Percentiles rank a stretch among this genome's conserved stretches.
Conservation (phyloP, 106 monocot genomes). For the Dendrobium chrysotoxum region DNA sequence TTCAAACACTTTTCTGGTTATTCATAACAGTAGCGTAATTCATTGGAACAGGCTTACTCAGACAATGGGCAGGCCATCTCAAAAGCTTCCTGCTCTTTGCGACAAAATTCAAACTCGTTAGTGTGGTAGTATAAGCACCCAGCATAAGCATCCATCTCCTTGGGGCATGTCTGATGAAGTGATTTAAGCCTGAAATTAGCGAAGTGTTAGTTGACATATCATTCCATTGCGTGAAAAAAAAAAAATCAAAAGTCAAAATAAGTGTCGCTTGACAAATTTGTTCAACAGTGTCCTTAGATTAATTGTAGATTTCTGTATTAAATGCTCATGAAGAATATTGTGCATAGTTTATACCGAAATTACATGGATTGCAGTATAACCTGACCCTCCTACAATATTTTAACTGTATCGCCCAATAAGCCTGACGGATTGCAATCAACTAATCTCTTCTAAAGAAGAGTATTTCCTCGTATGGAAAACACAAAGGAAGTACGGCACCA, state of each 20-base stretch:
- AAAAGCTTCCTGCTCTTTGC: slow-evolving; percentile 83
- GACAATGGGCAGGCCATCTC: slow-evolving; percentile 64
- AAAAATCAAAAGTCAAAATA: not conserved
- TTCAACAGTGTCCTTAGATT: too few species aligned
- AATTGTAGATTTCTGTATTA: not conserved
- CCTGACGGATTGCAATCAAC: too few species aligned
- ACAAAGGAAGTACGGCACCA: too few species aligned
- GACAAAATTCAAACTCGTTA: slow-evolving; percentile 91
- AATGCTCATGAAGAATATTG: not conserved
- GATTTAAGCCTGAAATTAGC: slow-evolving; percentile 49
- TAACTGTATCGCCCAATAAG: too few species aligned
- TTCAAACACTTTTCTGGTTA: too few species aligned
- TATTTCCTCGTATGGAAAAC: too few species aligned
- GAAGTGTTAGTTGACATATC: not conserved
- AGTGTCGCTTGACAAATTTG: too few species aligned
- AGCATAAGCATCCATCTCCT: slow-evolving; percentile 90
- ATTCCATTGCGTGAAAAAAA: not conserved
- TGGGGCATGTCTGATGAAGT: slow-evolving; percentile 78
- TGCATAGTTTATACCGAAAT: too few species aligned
- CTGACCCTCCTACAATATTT: too few species aligned
- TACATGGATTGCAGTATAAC: too few species aligned
- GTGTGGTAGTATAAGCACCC: slow-evolving; percentile 94
- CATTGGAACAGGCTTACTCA: not conserved
- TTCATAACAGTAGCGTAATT: not conserved
- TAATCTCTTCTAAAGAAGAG: too few species aligned